A percentile compares a stretch with the other conserved stretches of the same genome.
These are phyloP conservation scores for Hymenoscyphus fructigenus DNA, from an alignment of 2,329 filamentous ascomycete genomes.

Conservation along the genomic window DNA sequence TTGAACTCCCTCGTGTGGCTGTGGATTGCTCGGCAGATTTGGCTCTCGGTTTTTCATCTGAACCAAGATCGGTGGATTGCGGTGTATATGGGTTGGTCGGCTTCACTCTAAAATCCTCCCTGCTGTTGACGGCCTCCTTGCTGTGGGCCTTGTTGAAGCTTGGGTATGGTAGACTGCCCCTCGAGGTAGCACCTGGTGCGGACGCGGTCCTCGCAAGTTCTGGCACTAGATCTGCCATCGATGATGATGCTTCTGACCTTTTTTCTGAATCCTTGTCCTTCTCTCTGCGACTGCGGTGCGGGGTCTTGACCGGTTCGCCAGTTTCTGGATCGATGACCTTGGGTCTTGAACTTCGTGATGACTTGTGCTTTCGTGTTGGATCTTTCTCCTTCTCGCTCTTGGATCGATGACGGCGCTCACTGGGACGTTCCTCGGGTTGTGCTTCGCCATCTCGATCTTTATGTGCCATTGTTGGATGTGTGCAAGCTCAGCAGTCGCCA, in stretches of 20 bases:
- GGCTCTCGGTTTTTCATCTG: constrained; percentile 46
- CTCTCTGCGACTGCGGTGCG: constrained; percentile 33
- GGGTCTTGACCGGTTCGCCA: constrained; percentile 32
- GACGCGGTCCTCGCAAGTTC: constrained; percentile 42
- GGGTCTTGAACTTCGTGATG: constrained; percentile 32
- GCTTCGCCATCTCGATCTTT: constrained; percentile 29
- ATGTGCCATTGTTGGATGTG: constrained; percentile 27
- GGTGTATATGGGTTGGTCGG: constrained; percentile 55
- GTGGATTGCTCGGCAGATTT: constrained; percentile 47
- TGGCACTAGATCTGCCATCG: constrained; percentile 50
- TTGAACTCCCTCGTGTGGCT: constrained; percentile 43
- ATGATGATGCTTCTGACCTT: constrained; percentile 28
- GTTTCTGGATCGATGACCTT: constrained; percentile 36
- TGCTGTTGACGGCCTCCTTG: constrained; percentile 74
- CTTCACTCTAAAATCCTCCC: constrained; percentile 31
- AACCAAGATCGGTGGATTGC: constrained; percentile 68
- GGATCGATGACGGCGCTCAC: constrained; percentile 32
- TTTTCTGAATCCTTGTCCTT: constrained; percentile 25
- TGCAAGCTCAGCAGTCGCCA: constrained; percentile 15
- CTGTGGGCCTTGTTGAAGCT: constrained; percentile 87
- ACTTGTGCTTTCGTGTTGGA: constrained; percentile 36
- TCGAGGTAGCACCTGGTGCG: constrained; percentile 33
- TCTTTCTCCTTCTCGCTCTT: constrained; percentile 36
- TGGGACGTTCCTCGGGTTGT: constrained; percentile 28
- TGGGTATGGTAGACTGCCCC: constrained; percentile 65